Evolutionary conservation across 495 filamentous ascomycete genomes (phyloP).

Genomic region (Lophium mytilinum): DNA sequence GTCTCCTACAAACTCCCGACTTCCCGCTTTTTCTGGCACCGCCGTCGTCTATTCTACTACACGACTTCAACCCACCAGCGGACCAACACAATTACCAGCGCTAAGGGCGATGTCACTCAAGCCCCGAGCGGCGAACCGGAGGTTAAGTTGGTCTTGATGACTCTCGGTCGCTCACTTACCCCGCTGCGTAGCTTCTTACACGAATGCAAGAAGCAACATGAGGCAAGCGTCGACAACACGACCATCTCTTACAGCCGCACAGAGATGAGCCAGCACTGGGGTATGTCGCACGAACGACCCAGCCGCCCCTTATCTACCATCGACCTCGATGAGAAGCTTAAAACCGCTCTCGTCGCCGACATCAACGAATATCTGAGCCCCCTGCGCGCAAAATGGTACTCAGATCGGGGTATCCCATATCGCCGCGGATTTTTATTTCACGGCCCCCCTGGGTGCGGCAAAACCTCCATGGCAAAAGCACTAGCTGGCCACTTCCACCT

Average conservation of each 20-base stretch:
- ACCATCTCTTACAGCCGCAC: not conserved
- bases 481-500: constrained; percentile 57
- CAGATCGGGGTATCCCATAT: constrained; percentile 35
- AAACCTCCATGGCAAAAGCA: constrained; percentile 54
- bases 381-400: constrained; percentile 32
- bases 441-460: constrained; percentile 63
- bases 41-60: too few species aligned
- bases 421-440: constrained; percentile 41
- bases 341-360: constrained; percentile 20
- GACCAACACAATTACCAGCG: too few species aligned
- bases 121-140: too few species aligned
- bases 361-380: constrained; percentile 27
- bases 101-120: too few species aligned
- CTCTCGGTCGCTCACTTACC: too few species aligned
- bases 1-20: too few species aligned
- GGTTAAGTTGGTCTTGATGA: too few species aligned
- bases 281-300: not conserved
- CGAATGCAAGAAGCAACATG: not conserved
- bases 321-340: constrained; percentile 12
- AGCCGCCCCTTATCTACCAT: constrained; percentile 2
- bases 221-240: not conserved
- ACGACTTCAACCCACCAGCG: too few species aligned
- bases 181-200: not conserved
- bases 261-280: not conserved
- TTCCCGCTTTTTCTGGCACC: too few species aligned